Conservation (phyloP, 768 basidiomycete genomes). For the Tricholomella constricta region DNA sequence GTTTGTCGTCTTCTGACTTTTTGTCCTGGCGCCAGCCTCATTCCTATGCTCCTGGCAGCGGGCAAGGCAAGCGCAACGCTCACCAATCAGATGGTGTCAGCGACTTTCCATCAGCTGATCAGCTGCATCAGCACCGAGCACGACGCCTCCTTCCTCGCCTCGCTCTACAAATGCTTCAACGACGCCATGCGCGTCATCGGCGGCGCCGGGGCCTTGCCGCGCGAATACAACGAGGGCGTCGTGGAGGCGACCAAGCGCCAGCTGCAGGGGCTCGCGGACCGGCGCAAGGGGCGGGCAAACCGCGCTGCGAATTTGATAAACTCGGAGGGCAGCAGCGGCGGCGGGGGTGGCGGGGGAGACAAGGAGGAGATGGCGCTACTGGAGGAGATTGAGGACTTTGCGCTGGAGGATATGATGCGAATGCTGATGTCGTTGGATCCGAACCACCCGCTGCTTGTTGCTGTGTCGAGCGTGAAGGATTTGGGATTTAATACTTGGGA, state of each 20-base stretch:
- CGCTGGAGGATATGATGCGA: constrained; percentile 77
- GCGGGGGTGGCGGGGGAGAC: too few species aligned
- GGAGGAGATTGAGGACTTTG: constrained; percentile 85
- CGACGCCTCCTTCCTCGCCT: constrained; percentile 77
- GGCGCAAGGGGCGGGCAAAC: constrained; percentile 56
- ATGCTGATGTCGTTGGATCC: constrained; percentile 56
- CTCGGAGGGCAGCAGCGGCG: constrained; percentile 28
- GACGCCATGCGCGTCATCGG: constrained; percentile 64
- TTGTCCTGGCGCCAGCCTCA: constrained; percentile 47
- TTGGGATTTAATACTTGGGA: constrained; percentile 58
- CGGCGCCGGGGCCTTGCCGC: constrained; percentile 51
- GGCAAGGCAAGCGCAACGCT: constrained; percentile 68
- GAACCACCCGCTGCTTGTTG: constrained; percentile 66
- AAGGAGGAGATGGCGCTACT: constrained; percentile 69
- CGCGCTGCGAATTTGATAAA: constrained; percentile 28
- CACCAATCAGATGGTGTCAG: constrained; percentile 67
- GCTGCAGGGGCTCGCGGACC: constrained; percentile 67
- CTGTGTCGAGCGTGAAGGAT: constrained; percentile 71
- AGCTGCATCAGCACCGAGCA: constrained; percentile 65
- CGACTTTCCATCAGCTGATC: constrained; percentile 67
- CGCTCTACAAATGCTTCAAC: constrained; percentile 70
- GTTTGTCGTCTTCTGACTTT: background rate
- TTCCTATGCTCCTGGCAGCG: constrained; percentile 69
- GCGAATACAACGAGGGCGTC: constrained; percentile 53
- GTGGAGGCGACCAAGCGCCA: constrained; percentile 74